Evolutionary conservation across 495 filamentous ascomycete species (phyloP).

Genomic region (Xylaria cubensis): DNA sequence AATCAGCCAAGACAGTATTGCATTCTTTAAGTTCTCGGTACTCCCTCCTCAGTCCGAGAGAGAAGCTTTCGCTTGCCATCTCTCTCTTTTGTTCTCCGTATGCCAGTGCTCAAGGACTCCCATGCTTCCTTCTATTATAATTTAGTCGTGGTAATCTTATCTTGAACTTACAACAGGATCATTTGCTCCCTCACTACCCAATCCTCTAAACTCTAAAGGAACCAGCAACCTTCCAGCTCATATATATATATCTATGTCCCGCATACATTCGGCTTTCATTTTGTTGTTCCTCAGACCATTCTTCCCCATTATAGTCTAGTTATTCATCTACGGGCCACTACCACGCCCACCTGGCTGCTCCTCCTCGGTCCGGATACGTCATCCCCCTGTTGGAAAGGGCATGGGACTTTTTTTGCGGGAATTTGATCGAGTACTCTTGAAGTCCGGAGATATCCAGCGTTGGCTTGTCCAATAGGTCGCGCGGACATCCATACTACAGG

Average conservation of each 20-base stretch:
- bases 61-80: neutral
- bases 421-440: constrained; percentile 17
- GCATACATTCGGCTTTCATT: neutral
- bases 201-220: neutral
- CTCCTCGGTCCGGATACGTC: constrained; percentile 11
- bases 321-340: neutral
- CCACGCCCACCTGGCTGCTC: neutral
- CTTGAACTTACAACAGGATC: neutral
- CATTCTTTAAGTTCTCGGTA: constrained; percentile 27
- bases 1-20: constrained; percentile 25
- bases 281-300: neutral
- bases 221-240: neutral
- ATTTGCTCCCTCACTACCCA: neutral
- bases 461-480: constrained; percentile 2
- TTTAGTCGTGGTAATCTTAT: neutral
- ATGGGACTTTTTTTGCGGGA: constrained; percentile 25
- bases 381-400: constrained; percentile 19
- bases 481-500: neutral
- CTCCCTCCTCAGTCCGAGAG: constrained; percentile 13
- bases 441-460: constrained; percentile 1
- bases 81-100: neutral
- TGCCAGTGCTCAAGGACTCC: neutral
- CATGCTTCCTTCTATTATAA: neutral
- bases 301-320: neutral
- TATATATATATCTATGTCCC: neutral